Base-by-base conservation (phyloP, 176 grass and related monocot species). In the Rhynchospora tenuis region DNA sequence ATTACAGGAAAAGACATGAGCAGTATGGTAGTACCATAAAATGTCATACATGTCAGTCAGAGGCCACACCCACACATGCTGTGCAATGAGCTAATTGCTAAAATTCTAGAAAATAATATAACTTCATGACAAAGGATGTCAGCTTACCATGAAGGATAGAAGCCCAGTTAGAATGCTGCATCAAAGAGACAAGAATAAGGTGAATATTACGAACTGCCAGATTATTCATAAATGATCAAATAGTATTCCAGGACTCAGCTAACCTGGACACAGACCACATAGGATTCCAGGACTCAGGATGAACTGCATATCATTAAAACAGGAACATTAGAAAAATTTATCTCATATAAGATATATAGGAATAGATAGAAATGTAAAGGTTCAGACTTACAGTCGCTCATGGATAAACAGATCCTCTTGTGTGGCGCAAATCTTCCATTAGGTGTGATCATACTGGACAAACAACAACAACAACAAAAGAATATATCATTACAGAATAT, bases 221-320 rank as follows among this genome's bases (percentile, higher is more conserved):
- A 67, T 48, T 23, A 52, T 6, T 57, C 10, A 87, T 29, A 23
- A 67, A 48, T 84, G 26, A 7, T 51, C 24, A 52, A 78, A 82
- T 75, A 88, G 14, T 45, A 45, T 65, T 47, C 6, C n/a, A 64
- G 78, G 33, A 38, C 47, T 83, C 47, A 57, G 7, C 80, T 16
- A 88, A 99, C 97, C 97, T 99, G 85, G 93, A 90, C 65, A 96
- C 97, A 81, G 97, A 99, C 93, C 97, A 99, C 93, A 99, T 99
- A 83, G 97, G 97, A 93, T 96, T 96, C 97, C 97, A 99, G 54
- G 97, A 95, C 88, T 99, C 97, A 27, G 89, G 93, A 85, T 99
- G 93, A 93, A 99, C 97, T 99, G 81, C 59, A 92, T 83, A 74
- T 81, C 12, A 55, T 83, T 54, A 87, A 79, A 27, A 56, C 65